Evolutionary conservation across 2,329 filamentous ascomycete genomes (phyloP).

Genomic region (Microdochium trichocladiopsis): DNA sequence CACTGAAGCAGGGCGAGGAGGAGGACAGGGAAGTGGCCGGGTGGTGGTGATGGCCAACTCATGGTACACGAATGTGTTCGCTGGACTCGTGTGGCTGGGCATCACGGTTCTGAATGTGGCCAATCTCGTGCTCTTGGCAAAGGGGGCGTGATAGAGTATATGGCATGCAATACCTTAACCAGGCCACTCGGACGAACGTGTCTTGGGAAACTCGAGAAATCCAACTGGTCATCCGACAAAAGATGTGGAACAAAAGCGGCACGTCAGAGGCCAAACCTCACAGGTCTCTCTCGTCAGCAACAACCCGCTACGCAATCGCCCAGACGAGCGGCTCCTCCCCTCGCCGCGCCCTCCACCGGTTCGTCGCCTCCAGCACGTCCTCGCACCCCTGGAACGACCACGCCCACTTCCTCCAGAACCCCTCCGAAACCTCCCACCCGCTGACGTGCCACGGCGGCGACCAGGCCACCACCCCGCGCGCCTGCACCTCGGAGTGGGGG

Average conservation of each 20-base stretch:
- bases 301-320: constrained; percentile 3
- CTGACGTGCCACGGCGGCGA: constrained; percentile 28
- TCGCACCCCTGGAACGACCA: constrained; percentile 19
- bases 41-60: constrained; percentile 63
- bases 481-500: constrained; percentile 30
- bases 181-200: too few relatives aligned
- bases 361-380: constrained; percentile 23
- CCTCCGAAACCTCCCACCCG: constrained; percentile 33
- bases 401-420: constrained; percentile 28
- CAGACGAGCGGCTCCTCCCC: constrained; percentile 20
- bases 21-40: constrained; percentile 3
- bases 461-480: constrained; percentile 34
- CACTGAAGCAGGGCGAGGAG: constrained; percentile 9
- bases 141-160: too few relatives aligned
- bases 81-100: constrained; percentile 60
- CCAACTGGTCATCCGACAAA: too few relatives aligned
- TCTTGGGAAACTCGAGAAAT: too few relatives aligned
- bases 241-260: too few relatives aligned
- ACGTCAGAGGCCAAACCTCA: too few relatives aligned
- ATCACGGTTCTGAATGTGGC: constrained; percentile 68
- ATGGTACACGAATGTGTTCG: constrained; percentile 52
- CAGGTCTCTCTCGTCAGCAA: too few relatives aligned
- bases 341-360: constrained; percentile 24
- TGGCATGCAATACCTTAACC: too few relatives aligned
- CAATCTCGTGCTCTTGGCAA: constrained; percentile 16